Base-by-base conservation (phyloP, 2,329 filamentous ascomycete species). In the Tolypocladium amazonense region DNA sequence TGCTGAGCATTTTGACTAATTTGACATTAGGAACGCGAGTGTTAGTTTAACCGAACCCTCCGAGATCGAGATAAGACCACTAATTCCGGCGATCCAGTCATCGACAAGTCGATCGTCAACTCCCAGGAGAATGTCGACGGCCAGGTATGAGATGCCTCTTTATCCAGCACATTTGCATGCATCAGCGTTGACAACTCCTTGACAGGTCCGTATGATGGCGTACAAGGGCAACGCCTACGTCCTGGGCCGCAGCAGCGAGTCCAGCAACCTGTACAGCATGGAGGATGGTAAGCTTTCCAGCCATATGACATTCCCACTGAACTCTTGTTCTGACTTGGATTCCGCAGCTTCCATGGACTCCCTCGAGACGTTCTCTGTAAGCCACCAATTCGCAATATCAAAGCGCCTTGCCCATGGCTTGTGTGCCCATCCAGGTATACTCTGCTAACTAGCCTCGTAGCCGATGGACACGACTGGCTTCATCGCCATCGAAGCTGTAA, bases 401-500 rank as follows among this genome's bases (percentile, higher is more conserved):
- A 37, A 7, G 20, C 52, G 15, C 2, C 27, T 53, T 8, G 12
- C 30, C 30, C n/a, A 23, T 15, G n/a, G 47, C 27, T 27, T n/a
- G 4, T 2, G 15, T 8, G 18, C 18, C 47, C 20, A 52, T 12
- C 23, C 18, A 12, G 15, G n/a, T 9, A 25, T 11, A 12, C 52
- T n/a, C n/a, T 25, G 33, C 52, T 52, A 38, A 55, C 20, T 3
- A 38, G 14, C 3, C 12, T 25, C 76, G 69, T 78, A 86, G 20
- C 60, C 59, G 41, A 35, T 71, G 82, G 88, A 91, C 70, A 84
- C 85, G 65, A 81, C 69, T 15, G 80, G 80, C 33, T 86, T 87
- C 70, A 85, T 93, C 69, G 81, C 80, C 58, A 86, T 91, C 66
- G 80, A 93, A 69, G 83, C 59, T 8, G 18, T 50, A 54, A 12